A percentile compares a stretch with the other conserved stretches of the same genome.
Conservation (phyloP, 441 rosid genomes). For the Gossypium schwendimanii region DNA sequence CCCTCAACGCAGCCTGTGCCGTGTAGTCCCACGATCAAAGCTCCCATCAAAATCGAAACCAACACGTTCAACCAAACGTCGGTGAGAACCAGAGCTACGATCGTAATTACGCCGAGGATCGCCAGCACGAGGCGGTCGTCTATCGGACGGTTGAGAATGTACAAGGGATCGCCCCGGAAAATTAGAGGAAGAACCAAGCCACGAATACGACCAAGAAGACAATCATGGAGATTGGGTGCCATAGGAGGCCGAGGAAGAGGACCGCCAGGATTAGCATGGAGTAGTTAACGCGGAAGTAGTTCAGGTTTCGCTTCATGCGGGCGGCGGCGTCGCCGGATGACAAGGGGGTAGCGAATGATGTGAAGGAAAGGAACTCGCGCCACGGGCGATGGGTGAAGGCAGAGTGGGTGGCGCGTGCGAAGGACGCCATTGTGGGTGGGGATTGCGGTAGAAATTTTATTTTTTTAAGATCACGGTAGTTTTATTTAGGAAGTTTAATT, state of each 20-base stretch:
- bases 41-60: constrained; percentile 44
- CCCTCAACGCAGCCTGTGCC: constrained; percentile 31
- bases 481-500: no score
- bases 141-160: neutral
- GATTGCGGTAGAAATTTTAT: neutral
- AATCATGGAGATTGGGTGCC: neutral
- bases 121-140: constrained; percentile 17
- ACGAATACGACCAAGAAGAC: neutral
- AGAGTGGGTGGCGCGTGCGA: constrained; percentile 16
- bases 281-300: neutral
- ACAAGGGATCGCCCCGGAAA: neutral
- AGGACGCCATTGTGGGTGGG: constrained; percentile 11
- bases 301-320: neutral
- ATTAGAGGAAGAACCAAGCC: neutral
- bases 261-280: neutral
- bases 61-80: constrained; percentile 52
- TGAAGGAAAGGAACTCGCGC: neutral
- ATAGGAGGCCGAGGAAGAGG: constrained; percentile 1
- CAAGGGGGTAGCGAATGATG: neutral
- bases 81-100: constrained; percentile 42
- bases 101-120: constrained; percentile 30
- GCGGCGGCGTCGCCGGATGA: neutral
- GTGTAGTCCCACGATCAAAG: constrained; percentile 30
- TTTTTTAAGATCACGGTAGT: no score
- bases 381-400: neutral